Evolutionary conservation across 2,329 filamentous ascomycete genomes (phyloP).

Genomic region (Remersonia thermophila): DNA sequence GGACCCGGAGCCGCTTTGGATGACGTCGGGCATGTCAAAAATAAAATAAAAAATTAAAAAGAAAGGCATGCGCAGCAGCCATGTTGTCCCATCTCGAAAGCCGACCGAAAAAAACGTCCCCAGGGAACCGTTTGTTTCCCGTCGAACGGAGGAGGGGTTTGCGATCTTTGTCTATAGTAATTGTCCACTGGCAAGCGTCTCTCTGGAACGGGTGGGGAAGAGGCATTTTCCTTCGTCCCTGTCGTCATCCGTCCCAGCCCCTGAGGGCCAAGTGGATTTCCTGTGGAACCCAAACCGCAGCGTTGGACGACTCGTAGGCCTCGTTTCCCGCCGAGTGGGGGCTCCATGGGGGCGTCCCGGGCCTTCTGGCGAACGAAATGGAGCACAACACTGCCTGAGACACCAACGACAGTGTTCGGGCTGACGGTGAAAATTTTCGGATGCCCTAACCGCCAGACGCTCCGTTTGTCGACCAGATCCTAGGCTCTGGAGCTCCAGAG

Average conservation of each 20-base stretch:
- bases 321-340: slow-evolving; percentile 16
- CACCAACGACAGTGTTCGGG: slow-evolving; percentile 7
- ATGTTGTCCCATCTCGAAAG: no score
- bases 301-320: slow-evolving; percentile 7
- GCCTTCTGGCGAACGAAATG: background rate
- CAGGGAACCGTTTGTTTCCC: background rate
- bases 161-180: no score
- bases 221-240: slow-evolving; percentile 11
- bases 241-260: slow-evolving; percentile 12
- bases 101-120: background rate
- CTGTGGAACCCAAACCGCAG: slow-evolving; percentile 1
- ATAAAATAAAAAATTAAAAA: no score
- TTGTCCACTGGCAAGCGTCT: background rate
- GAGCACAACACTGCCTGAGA: slow-evolving; percentile 13
- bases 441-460: slow-evolving; percentile 9
- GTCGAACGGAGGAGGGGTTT: background rate
- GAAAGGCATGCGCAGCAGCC: no score
- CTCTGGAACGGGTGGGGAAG: background rate
- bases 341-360: slow-evolving; percentile 18
- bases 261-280: slow-evolving; percentile 5
- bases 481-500: slow-evolving; percentile 2
- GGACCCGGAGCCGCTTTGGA: no score
- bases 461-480: slow-evolving; percentile 6
- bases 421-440: slow-evolving; percentile 16
- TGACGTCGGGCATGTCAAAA: no score